Conservation (phyloP, 495 filamentous ascomycete genomes). For the Lasiosphaeria ovina region DNA sequence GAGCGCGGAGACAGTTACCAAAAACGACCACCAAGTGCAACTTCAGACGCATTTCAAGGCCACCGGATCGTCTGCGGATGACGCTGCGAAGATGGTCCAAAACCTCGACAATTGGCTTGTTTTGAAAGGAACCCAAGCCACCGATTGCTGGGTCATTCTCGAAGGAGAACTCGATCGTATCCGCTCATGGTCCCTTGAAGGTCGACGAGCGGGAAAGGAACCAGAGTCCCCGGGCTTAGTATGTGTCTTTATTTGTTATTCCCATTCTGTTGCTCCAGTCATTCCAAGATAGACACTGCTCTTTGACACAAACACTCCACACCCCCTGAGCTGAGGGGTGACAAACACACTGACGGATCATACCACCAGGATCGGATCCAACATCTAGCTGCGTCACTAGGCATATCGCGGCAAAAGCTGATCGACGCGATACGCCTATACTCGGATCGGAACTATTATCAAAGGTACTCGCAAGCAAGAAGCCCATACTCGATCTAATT, state of each 20-base stretch:
- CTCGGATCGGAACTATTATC: no score
- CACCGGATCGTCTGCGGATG: not conserved
- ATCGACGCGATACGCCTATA: no score
- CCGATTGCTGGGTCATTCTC: not conserved
- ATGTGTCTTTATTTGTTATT: not conserved
- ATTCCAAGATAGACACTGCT: not conserved
- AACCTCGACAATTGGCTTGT: no score
- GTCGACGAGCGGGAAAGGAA: not conserved
- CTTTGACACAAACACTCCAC: not conserved
- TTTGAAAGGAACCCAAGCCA: not conserved
- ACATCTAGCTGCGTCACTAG: no score
- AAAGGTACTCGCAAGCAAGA: constrained; percentile 15
- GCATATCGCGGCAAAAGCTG: no score
- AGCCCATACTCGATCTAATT: constrained; percentile 5
- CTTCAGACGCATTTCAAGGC: not conserved
- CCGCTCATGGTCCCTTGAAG: not conserved
- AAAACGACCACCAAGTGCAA: not conserved
- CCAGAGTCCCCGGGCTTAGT: constrained; percentile 1
- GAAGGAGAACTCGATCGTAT: not conserved
- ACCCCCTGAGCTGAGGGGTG: not conserved
- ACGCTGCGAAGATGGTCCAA: not conserved
- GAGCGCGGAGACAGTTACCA: not conserved
- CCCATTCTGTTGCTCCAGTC: not conserved
- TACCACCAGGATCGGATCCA: not conserved
- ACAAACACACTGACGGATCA: not conserved